These are phyloP conservation scores for Penicillium paxilli DNA, from an alignment of 495 filamentous ascomycete genomes.

Conservation along the genomic window DNA sequence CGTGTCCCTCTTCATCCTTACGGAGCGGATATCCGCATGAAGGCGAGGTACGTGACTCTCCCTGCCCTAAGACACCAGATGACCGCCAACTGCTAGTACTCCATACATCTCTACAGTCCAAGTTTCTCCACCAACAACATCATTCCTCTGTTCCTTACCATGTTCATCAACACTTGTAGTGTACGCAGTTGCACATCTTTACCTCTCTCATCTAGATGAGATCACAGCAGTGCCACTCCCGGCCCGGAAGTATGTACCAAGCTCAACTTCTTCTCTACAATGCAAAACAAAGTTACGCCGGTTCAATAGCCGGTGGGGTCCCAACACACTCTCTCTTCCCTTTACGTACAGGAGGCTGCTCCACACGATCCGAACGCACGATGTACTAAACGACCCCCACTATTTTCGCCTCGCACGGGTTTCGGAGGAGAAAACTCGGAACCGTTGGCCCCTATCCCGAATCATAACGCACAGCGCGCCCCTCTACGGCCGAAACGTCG, in stretches of 20 bases:
- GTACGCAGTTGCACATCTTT: background rate
- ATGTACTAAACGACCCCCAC: background rate
- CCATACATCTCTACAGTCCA: background rate
- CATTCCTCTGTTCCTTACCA: too few relatives aligned
- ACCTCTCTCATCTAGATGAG: constrained; percentile 1
- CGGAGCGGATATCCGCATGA: too few relatives aligned
- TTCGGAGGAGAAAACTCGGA: constrained; percentile 34
- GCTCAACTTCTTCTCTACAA: background rate
- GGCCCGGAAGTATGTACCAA: background rate
- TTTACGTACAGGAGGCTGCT: background rate
- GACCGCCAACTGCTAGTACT: background rate
- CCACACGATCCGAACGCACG: constrained; percentile 12
- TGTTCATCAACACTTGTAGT: background rate
- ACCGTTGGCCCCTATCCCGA: constrained; percentile 24
- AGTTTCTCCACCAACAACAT: too few relatives aligned
- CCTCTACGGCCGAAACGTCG: constrained; percentile 26
- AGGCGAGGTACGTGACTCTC: background rate
- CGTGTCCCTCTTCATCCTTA: too few relatives aligned
- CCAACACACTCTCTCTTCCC: background rate
- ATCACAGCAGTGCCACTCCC: constrained; percentile 5
- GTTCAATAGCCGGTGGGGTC: constrained; percentile 10
- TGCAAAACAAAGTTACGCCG: background rate
- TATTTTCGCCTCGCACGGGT: constrained; percentile 8
- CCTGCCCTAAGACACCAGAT: background rate
- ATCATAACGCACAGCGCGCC: constrained; percentile 15